Conservation (phyloP, 2,329 filamentous ascomycete species). For the Sporothrix protearum region DNA sequence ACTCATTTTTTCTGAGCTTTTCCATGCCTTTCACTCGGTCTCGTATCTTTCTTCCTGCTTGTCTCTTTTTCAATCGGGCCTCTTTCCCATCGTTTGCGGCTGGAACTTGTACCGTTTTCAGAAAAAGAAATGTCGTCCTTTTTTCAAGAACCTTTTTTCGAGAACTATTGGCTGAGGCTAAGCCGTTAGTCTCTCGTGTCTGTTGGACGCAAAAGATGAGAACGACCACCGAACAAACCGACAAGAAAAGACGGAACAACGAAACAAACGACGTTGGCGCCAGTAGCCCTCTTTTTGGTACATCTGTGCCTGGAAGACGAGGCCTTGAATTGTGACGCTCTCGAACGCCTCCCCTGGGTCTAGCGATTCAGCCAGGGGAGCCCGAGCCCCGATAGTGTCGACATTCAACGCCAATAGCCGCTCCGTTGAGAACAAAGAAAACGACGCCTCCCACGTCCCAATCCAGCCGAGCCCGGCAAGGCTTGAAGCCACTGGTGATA, state of each 20-base stretch:
- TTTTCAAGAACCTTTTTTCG: not conserved
- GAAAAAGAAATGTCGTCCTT: not conserved
- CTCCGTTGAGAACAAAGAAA: not conserved
- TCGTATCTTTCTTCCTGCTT: not conserved
- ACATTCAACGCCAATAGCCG: constrained; percentile 1
- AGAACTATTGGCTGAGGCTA: constrained; percentile 5
- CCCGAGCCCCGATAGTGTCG: not conserved
- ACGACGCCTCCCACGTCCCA: not conserved
- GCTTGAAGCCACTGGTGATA: not conserved
- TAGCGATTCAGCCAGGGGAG: not conserved
- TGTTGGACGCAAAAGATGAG: not conserved
- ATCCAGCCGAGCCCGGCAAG: not conserved
- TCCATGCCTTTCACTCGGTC: not conserved
- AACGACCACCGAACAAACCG: not conserved
- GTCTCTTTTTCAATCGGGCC: not conserved
- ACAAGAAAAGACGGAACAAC: not conserved
- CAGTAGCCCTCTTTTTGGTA: not conserved
- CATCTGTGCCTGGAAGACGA: not conserved
- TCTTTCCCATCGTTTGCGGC: not conserved
- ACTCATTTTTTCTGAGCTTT: too few species aligned
- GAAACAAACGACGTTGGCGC: not conserved
- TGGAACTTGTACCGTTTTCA: not conserved
- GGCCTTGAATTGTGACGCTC: not conserved
- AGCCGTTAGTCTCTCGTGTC: not conserved
- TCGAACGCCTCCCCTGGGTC: not conserved